Evolutionary conservation across 306 rosid genomes (phyloP), one percentile per base, ranked within the genome.

Genomic region (Rubus idaeus): DNA sequence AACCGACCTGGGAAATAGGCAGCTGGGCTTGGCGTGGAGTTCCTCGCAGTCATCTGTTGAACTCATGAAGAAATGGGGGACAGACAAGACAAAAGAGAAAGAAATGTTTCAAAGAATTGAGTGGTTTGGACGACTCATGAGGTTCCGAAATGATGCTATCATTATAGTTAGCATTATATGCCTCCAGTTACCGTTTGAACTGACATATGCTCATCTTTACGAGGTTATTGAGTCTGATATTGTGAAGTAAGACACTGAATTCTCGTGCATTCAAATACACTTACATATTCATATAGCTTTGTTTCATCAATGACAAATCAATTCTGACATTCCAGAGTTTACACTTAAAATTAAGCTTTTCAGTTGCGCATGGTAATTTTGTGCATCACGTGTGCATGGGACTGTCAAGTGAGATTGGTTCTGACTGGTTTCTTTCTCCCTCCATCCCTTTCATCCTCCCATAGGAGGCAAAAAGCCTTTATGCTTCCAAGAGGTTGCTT

Each of bases 151-250:
- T 80, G 96, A 95, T 77, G 91, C 88, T 62, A 63, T 95, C 55
- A 68, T 95, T 73, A 86, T 95, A 87, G 73, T 91, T 84, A 86
- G 98, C 82, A 95, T 91, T 71, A 88, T 95, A 82, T 95, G 97
- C 87, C 98, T 95, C 35, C 99, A 95, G 87, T 81, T 95, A 74
- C 99, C 99, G 0, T 90, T 95, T 84, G 99, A 92, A 87, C 86
- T 95, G 92, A 93, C 97, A 47, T 95, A 95, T 60, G 99, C 99
- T 73, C 97, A 95, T 91, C 91, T 91, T 79, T 95, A 88, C 37
- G 97, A 87, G 87, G 85, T 89, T 80, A 62, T 87, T 75, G 68
- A 39, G 67, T 91, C 90, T 21, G 94, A 91, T 81, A 18, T 78
- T 82, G 66, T 88, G 40, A 95, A 85, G 99, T 95, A 87, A 92